Evolutionary conservation across 2,329 filamentous ascomycete species (phyloP).

Genomic region (Botrytis byssoidea): DNA sequence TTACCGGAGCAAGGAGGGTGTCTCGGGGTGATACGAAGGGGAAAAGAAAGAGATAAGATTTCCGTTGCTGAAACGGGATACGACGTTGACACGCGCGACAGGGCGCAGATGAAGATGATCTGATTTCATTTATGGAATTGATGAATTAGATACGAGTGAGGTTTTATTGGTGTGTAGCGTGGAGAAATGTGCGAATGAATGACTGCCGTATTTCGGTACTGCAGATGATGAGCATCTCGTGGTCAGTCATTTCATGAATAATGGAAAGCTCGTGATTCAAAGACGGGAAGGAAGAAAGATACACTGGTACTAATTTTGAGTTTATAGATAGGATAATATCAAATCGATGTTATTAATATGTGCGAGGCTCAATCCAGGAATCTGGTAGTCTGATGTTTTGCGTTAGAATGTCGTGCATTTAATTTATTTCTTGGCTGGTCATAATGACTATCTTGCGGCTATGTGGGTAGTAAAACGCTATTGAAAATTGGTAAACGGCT

Average conservation of each 20-base stretch:
- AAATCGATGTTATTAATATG: not conserved
- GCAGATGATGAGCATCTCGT: not conserved
- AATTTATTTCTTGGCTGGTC: conserved; percentile 4
- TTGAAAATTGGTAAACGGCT: not conserved
- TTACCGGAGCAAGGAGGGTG: not conserved
- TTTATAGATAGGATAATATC: conserved; percentile 6
- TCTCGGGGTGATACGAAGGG: not conserved
- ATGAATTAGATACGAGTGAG: not conserved
- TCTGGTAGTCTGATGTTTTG: conserved; percentile 8
- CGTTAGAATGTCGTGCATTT: conserved; percentile 14
- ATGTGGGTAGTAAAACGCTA: not conserved
- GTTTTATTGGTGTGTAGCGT: not conserved
- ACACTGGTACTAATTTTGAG: not conserved
- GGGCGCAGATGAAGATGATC: not conserved
- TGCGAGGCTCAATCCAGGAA: conserved; percentile 15
- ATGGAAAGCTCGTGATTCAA: conserved; percentile 10
- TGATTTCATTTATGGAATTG: not conserved
- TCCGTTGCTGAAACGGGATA: conserved; percentile 3
- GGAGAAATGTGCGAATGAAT: not conserved
- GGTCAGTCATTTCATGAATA: not conserved
- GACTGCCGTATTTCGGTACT: conserved; percentile 13
- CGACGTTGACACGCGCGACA: conserved; percentile 4
- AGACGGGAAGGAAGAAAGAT: conserved; percentile 1
- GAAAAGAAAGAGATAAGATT: not conserved
- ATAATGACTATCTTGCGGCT: conserved; percentile 8